These are phyloP conservation scores for Hyphopichia wangnamkhiaoensis DNA, from an alignment of 1,139 yeast species.

Conservation along the genomic window DNA sequence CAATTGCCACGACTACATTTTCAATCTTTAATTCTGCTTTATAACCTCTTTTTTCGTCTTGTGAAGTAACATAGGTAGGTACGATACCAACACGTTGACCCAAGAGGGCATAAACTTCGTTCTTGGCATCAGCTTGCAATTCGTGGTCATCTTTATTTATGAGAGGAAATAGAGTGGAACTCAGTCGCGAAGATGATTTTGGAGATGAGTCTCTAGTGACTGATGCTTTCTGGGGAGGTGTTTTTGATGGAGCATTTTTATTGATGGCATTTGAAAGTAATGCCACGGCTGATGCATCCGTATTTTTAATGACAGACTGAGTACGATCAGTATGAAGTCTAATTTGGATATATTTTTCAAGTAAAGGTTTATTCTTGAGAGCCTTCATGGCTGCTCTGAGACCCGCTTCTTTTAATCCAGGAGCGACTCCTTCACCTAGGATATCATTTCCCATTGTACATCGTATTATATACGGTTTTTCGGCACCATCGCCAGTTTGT, in stretches of 20 bases:
- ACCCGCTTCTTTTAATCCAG: slow-evolving; percentile 67
- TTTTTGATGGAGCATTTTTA: neutral
- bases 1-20: slow-evolving; percentile 37
- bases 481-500: slow-evolving; percentile 54
- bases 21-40: slow-evolving; percentile 40
- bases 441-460: slow-evolving; percentile 61
- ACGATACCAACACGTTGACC: slow-evolving; percentile 38
- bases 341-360: slow-evolving; percentile 64
- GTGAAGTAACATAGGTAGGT: slow-evolving; percentile 43
- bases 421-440: slow-evolving; percentile 62
- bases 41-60: slow-evolving; percentile 28
- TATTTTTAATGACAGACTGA: slow-evolving; percentile 27
- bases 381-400: slow-evolving; percentile 72
- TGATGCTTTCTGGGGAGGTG: neutral
- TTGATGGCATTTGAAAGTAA: neutral
- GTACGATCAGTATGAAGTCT: slow-evolving; percentile 66
- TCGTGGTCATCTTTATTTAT: slow-evolving; percentile 24
- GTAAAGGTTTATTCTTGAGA: slow-evolving; percentile 53
- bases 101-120: slow-evolving; percentile 44
- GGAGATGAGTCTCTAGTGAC: neutral
- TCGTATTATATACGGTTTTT: slow-evolving; percentile 57
- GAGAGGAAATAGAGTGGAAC: slow-evolving; percentile 25
- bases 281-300: slow-evolving; percentile 6
- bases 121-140: slow-evolving; percentile 39
- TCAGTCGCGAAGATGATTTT: neutral